phyloP scores from a whole-genome alignment of 208 protist genomes.

The Crithidia expoeki region DNA sequence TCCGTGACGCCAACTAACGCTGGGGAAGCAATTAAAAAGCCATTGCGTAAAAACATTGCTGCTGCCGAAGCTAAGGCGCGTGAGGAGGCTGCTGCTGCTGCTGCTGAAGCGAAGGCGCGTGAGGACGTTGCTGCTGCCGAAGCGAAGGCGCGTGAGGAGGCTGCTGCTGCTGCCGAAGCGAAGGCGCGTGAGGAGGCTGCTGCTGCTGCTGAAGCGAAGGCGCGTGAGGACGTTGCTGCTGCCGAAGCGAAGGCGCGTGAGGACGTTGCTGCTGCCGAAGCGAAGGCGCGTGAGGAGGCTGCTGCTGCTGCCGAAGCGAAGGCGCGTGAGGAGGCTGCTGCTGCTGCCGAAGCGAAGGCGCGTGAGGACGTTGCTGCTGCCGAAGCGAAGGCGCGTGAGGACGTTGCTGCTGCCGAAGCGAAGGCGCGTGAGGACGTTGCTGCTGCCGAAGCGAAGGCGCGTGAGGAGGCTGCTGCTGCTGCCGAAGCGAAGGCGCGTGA shows the following conservation, averaged over 20 bases:
- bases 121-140: conserved; percentile 3
- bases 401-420: conserved; percentile 1
- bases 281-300: conserved; percentile 9
- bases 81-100: background rate
- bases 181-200: background rate
- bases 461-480: conserved; percentile 1
- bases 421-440: conserved; percentile 3
- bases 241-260: conserved; percentile 4
- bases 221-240: background rate
- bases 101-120: background rate
- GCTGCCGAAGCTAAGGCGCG: no score
- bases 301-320: conserved; percentile 2
- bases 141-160: conserved; percentile 1
- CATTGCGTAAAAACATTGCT: no score
- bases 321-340: conserved; percentile 8
- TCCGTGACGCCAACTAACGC: background rate
- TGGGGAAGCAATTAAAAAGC: no score
- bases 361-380: conserved; percentile 1
- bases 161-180: conserved; percentile 1
- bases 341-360: conserved; percentile 3
- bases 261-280: conserved; percentile 4
- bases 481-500: conserved; percentile 1
- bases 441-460: background rate
- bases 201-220: background rate
- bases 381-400: conserved; percentile 2